Evolutionary conservation across 2,329 filamentous ascomycete genomes (phyloP), one percentile per base, ranked within the genome.

Genomic region (Chrysoporthe austroafricana): DNA sequence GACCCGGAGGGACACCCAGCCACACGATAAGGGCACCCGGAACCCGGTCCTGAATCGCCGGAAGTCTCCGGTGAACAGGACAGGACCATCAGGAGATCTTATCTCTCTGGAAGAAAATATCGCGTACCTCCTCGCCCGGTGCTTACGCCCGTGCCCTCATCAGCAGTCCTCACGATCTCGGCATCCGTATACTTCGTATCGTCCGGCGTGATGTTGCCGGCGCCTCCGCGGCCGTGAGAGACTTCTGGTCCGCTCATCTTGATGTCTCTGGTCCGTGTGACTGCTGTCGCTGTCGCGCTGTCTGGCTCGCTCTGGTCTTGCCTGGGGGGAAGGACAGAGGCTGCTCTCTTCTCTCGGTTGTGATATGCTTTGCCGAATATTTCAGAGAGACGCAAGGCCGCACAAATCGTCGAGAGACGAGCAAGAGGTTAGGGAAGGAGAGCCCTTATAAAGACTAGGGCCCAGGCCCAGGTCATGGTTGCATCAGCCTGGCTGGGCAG

Each of bases 211-310:
- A 90, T 88, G 77, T 90, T 90, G 73, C 88, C 87, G 26, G 85
- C 85, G 72, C 86, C 86, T 69, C 86, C 86, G 70, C 86, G 85
- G 72, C 86, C 86, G 78, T 88, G 86, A 18, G 86, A 88, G 63
- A 88, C 83, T 75, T 88, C 85, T 63, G 79, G 72, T 16, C 73
- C 73, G 43, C 76, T 66, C 77, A 81, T 82, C 32, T 69, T 73
- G 60, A 39, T 32, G 44, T 32, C 18, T 46, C 26, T 63, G 32
- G 21, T 16, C 13, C 14, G 26, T 34, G 26, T 32, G 21, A 16
- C 7, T 54, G 21, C 21, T 34, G 50, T 34, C 13, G 46, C n/a
- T 16, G 5, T 8, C 3, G 18, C 26, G n/a, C 46, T 21, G 4
- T 18, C n/a, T 7, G 46, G 46, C 18, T 48, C 18, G n/a, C 46